Percentiles rank a stretch among this genome's conserved stretches.
Conservation (phyloP, 768 basidiomycete genomes). For the Boletus rufocinnamomeus region DNA sequence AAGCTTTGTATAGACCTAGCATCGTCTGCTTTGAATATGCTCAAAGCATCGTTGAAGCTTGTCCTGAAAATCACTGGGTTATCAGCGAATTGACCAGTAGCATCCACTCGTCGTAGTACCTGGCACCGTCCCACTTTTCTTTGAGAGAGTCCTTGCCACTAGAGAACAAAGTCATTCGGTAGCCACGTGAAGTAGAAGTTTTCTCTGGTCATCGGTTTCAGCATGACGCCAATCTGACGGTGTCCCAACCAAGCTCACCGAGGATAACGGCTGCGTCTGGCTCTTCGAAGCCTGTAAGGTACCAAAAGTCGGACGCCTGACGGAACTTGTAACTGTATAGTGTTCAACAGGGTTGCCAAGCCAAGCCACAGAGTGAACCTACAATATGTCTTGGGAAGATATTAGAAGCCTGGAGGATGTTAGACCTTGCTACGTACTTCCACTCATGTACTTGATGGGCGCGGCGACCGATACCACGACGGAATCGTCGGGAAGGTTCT, state of each 20-base stretch:
- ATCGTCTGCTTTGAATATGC: conserved; percentile 78
- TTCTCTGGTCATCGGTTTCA: conserved; percentile 53
- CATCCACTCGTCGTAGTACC: conserved; percentile 36
- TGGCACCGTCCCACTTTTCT: conserved; percentile 93
- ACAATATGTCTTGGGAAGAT: conserved; percentile 68
- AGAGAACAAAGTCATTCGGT: conserved; percentile 85
- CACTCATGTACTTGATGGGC: conserved; percentile 83
- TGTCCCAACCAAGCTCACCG: conserved; percentile 44
- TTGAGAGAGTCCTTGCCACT: conserved; percentile 69
- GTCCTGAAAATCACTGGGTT: conserved; percentile 46
- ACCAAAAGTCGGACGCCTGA: conserved; percentile 92
- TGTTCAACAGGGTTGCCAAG: conserved; percentile 12
- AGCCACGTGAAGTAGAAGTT: conserved; percentile 68
- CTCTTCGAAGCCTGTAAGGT: conserved; percentile 94
- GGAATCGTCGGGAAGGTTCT: conserved; percentile 67
- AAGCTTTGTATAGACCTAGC: conserved; percentile 60
- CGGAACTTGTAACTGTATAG: conserved; percentile 86
- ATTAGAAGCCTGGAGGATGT: conserved; percentile 15
- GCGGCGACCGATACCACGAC: conserved; percentile 78
- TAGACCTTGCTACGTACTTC: conserved; percentile 51
- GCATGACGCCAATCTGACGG: not conserved
- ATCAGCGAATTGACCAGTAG: not conserved
- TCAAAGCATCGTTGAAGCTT: conserved; percentile 60
- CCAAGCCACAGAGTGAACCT: conserved; percentile 33
- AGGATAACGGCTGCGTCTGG: conserved; percentile 88